These are phyloP conservation scores for Cladorrhinum samala DNA, from an alignment of 495 filamentous ascomycete species.

Conservation along the genomic window DNA sequence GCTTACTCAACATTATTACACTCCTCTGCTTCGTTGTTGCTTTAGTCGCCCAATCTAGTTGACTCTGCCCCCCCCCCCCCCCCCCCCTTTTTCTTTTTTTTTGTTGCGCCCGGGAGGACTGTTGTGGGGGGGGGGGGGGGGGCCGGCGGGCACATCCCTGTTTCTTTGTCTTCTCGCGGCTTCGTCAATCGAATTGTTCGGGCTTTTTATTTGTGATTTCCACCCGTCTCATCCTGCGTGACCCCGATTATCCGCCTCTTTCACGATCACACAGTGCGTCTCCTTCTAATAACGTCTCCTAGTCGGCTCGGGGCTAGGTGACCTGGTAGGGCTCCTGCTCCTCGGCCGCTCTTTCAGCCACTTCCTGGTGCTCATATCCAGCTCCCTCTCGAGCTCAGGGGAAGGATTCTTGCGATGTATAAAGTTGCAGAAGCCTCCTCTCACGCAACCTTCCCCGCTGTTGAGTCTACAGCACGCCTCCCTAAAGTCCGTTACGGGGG, in stretches of 20 bases:
- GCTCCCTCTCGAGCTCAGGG: slow-evolving; percentile 78
- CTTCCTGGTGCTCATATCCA: slow-evolving; percentile 87
- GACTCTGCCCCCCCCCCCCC: too few species aligned
- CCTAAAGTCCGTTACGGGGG: slow-evolving; percentile 94
- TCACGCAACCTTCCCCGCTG: slow-evolving; percentile 88
- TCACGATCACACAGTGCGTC: not conserved
- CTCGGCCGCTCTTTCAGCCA: slow-evolving; percentile 87
- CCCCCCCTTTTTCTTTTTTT: too few species aligned
- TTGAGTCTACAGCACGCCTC: slow-evolving; percentile 97
- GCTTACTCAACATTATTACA: too few species aligned
- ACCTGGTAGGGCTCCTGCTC: slow-evolving; percentile 69
- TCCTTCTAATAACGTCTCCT: slow-evolving; percentile 60
- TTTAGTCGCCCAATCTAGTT: too few species aligned
- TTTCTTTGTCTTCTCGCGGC: too few species aligned
- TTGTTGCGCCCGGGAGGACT: too few species aligned
- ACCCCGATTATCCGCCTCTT: not conserved
- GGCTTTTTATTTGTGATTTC: too few species aligned
- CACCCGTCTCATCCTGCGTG: too few species aligned
- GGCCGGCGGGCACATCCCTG: too few species aligned
- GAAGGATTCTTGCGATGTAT: slow-evolving; percentile 95
- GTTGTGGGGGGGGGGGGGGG: too few species aligned
- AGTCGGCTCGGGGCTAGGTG: slow-evolving; percentile 71
- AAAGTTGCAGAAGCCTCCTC: slow-evolving; percentile 98
- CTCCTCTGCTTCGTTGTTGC: too few species aligned
- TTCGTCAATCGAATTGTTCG: too few species aligned